A percentile compares a stretch with the other conserved stretches of the same genome.
Conservation (phyloP, 306 rosid genomes). For the Ammopiptanthus mongolicus region DNA sequence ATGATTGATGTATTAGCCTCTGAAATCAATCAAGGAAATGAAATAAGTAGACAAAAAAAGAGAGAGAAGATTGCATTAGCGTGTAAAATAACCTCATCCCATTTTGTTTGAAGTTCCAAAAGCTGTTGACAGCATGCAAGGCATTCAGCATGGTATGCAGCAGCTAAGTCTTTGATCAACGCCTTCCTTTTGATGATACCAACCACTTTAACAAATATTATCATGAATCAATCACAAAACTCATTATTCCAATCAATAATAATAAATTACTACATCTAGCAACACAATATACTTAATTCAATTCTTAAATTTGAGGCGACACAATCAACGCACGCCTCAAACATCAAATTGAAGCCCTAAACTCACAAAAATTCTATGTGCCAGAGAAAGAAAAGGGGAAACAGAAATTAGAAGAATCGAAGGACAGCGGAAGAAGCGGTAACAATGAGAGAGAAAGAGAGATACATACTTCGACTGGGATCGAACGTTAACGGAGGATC, state of each 20-base stretch:
- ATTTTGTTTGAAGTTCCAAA: conserved; percentile 79
- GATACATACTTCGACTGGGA: conserved; percentile 23
- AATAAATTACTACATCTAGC: neutral
- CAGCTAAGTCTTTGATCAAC: conserved; percentile 80
- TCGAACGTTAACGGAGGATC: conserved; percentile 21
- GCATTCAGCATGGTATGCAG: conserved; percentile 79
- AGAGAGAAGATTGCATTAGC: neutral
- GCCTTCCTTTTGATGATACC: conserved; percentile 90
- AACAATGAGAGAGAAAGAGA: neutral
- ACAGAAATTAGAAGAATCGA: neutral
- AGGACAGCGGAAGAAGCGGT: neutral
- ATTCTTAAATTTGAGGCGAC: neutral
- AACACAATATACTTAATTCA: neutral
- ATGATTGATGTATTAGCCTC: neutral
- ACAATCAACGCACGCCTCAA: neutral
- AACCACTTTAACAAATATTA: conserved; percentile 54
- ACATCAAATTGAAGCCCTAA: conserved; percentile 20
- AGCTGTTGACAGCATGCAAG: conserved; percentile 88
- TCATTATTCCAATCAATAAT: neutral
- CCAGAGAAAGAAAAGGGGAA: neutral
- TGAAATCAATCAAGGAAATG: neutral
- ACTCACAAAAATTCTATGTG: neutral
- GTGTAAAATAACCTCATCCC: conserved; percentile 61
- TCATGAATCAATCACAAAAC: neutral
- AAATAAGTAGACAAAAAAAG: neutral